Evolutionary conservation across 2,329 filamentous ascomycete genomes (phyloP).

Genomic region (Xylariales sp.): DNA sequence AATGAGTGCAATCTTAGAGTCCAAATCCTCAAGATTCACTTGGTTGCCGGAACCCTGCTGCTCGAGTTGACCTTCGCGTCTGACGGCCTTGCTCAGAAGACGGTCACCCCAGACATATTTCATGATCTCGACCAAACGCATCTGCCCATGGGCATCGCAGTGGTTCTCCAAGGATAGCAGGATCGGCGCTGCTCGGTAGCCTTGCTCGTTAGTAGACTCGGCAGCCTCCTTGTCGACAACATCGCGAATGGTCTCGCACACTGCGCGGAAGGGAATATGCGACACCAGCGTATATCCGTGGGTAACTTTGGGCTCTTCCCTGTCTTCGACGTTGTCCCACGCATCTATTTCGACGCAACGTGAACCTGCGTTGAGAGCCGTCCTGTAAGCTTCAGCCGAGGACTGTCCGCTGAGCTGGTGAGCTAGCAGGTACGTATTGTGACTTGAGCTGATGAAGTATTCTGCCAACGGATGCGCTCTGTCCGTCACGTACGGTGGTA

Average conservation of each 20-base stretch:
- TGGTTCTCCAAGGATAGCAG: constrained; percentile 66
- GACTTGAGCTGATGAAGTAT: constrained; percentile 68
- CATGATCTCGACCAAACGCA: constrained; percentile 61
- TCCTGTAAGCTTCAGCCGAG: constrained; percentile 59
- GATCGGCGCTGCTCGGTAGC: constrained; percentile 48
- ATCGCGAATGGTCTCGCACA: constrained; percentile 62
- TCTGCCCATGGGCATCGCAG: constrained; percentile 54
- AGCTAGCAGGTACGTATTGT: constrained; percentile 68
- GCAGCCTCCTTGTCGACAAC: constrained; percentile 54
- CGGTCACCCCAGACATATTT: constrained; percentile 56
- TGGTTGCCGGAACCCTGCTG: constrained; percentile 47
- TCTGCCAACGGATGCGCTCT: constrained; percentile 58
- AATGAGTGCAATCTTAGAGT: constrained; percentile 60
- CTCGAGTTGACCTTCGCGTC: constrained; percentile 50
- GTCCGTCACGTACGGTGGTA: constrained; percentile 51
- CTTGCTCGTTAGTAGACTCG: constrained; percentile 33
- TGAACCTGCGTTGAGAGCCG: constrained; percentile 56
- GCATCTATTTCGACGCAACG: constrained; percentile 71
- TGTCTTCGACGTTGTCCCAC: constrained; percentile 60
- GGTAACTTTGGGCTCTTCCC: constrained; percentile 63
- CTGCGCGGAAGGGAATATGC: constrained; percentile 57
- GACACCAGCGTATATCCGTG: constrained; percentile 67
- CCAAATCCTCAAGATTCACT: constrained; percentile 54
- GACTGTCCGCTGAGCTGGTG: constrained; percentile 65
- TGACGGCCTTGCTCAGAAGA: constrained; percentile 52